A percentile compares a stretch with the other conserved stretches of the same genome.
Evolutionary conservation across 345 rosid species (phyloP).

Genomic region (Lepidium didymum): DNA sequence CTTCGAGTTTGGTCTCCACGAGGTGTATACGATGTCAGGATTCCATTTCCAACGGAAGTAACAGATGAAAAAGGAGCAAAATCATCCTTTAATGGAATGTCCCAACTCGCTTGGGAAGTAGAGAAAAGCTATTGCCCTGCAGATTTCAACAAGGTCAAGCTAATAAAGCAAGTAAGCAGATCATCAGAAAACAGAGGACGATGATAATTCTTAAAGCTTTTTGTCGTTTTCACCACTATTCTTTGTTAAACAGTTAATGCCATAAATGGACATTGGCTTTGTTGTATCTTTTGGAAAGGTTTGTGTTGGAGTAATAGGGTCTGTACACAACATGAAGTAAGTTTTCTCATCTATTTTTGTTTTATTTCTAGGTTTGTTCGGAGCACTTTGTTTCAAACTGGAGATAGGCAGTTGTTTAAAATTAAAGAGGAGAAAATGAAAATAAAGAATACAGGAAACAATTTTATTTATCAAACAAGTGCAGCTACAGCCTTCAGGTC

Average conservation of each 20-base stretch:
- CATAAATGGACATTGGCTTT: not conserved
- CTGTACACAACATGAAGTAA: not conserved
- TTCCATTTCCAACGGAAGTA: slow-evolving; percentile 86
- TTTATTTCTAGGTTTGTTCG: not conserved
- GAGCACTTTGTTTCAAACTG: not conserved
- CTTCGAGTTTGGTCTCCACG: slow-evolving; percentile 51
- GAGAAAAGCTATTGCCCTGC: slow-evolving; percentile 56
- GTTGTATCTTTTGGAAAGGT: not conserved
- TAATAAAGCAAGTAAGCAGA: slow-evolving; percentile 45
- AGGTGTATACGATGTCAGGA: slow-evolving; percentile 58
- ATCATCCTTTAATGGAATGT: slow-evolving; percentile 88
- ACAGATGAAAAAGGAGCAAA: slow-evolving; percentile 79
- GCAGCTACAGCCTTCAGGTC: no score
- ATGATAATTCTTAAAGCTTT: not conserved
- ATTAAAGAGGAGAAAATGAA: not conserved
- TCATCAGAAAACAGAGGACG: slow-evolving; percentile 20
- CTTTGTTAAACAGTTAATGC: not conserved
- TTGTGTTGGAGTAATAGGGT: not conserved
- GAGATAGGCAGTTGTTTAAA: not conserved
- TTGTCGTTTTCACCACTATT: not conserved
- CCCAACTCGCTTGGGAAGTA: slow-evolving; percentile 92
- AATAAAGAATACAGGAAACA: not conserved
- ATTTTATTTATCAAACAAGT: no score
- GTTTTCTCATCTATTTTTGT: not conserved
- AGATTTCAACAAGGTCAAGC: slow-evolving; percentile 57